Base-by-base conservation (phyloP, 257 asterid genomes). In the Gynochthodes officinalis region DNA sequence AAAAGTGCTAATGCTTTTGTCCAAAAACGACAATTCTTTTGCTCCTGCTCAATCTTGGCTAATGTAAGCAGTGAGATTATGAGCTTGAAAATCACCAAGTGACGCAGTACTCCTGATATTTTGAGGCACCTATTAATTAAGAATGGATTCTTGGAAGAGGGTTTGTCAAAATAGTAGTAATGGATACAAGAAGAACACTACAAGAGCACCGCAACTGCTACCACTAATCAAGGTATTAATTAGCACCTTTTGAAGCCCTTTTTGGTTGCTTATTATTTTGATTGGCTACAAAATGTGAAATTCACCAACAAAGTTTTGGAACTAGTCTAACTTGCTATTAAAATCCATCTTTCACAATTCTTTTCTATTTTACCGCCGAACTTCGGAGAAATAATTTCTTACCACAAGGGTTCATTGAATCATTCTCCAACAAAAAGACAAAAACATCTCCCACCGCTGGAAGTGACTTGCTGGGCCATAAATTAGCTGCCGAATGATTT, bases 131-230 rank as follows among this genome's bases (percentile, higher is more conserved):
- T 30, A 69, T 63, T 77, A 79, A 70, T 72, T 40, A 67, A 50
- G 61, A 76, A 62, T 71, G 73, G 75, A 73, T 49, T 50, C 1
- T 35, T 43, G 15, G 4, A 4, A 74, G 71, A 54, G 69, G 49
- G 75, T 78, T 74, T 67, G 82, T 82, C 84, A 78, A 52, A 75
- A 27, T 73, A 64, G 70, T 78, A 64, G 75, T 16, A 48, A 48
- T 79, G 81, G 66, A 21, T 77, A 85, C 96, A 87, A 82, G 75
- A 73, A 72, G 53, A 69, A 89, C 73, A 73, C 76, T 67, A 87
- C 93, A 89, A 58, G 69, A 82, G 32, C 39, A 58, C 74, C 76
- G 55, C 87, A 89, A 87, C 93, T 89, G 84, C 96, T 84, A 85
- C 92, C 77, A 73, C 65, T 63, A 25, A 64, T 64, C 35, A 61